Evolutionary conservation across 257 asterid genomes (phyloP).

Genomic region (Hygrophila difformis): DNA sequence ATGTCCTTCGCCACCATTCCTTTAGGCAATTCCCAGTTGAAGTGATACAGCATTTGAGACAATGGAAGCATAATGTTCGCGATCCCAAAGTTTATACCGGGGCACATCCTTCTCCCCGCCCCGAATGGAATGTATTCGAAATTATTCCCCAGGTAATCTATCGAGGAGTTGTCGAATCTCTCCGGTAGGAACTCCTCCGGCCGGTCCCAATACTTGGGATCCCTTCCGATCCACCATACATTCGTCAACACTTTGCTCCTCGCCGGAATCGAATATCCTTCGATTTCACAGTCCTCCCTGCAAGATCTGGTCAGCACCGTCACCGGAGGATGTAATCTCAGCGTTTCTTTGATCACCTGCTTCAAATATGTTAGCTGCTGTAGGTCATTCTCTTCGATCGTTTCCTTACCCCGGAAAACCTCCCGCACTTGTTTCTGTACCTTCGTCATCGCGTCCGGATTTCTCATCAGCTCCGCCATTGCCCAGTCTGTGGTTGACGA

Average conservation of each 20-base stretch:
- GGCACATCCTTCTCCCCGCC: constrained; percentile 26
- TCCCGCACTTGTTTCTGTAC: too few species aligned
- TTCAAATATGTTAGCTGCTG: too few species aligned
- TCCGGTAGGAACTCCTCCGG: constrained; percentile 12
- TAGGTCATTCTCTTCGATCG: too few species aligned
- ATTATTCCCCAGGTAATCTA: neutral
- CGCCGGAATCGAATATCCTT: constrained; percentile 2
- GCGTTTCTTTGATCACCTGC: too few species aligned
- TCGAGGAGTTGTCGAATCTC: constrained; percentile 10
- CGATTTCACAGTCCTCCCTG: too few species aligned
- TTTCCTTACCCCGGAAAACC: too few species aligned
- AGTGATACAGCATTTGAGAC: constrained; percentile 17
- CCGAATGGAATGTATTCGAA: constrained; percentile 17
- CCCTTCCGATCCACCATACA: constrained; percentile 17
- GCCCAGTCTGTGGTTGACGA: too few species aligned
- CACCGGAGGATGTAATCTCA: too few species aligned
- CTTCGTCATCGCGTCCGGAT: too few species aligned
- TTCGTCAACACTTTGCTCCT: constrained; percentile 11
- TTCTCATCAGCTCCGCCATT: too few species aligned
- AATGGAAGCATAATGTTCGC: constrained; percentile 15
- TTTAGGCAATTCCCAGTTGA: constrained; percentile 17
- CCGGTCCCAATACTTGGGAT: constrained; percentile 15
- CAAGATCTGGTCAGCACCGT: too few species aligned
- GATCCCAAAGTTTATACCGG: constrained; percentile 15
- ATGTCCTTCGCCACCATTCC: constrained; percentile 10